Evolutionary conservation across 352 stramenopile genomes (phyloP).

Genomic region (Phytophthora tubulina): DNA sequence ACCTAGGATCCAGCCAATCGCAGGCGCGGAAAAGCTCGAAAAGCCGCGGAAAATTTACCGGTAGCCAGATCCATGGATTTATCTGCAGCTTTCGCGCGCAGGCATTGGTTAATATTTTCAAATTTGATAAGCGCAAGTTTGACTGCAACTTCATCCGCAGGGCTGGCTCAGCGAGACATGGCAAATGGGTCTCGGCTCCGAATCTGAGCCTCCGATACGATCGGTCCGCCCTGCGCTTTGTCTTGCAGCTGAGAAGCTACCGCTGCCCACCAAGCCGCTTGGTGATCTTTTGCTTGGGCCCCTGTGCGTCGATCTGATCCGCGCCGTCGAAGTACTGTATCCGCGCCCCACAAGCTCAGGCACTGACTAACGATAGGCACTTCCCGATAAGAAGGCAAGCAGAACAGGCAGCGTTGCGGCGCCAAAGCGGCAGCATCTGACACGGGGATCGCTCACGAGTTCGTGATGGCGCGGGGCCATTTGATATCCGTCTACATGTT

Average conservation of each 20-base stretch:
- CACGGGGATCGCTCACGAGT: constrained; percentile 13
- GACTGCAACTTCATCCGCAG: constrained; percentile 30
- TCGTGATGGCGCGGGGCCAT: constrained; percentile 32
- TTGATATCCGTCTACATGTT: constrained; percentile 20
- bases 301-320: background rate
- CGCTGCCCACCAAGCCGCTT: background rate
- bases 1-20: constrained; percentile 3
- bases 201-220: constrained; percentile 7
- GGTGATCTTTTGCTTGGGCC: background rate
- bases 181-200: constrained; percentile 14
- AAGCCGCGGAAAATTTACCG: no score
- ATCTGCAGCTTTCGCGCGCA: background rate
- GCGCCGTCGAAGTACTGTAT: background rate
- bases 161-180: constrained; percentile 30
- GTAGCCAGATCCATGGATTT: constrained; percentile 8
- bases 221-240: constrained; percentile 14
- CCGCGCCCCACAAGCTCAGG: background rate
- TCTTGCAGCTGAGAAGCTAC: constrained; percentile 15
- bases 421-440: constrained; percentile 8
- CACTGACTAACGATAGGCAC: constrained; percentile 12
- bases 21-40: background rate
- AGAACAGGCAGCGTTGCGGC: constrained; percentile 15
- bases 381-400: constrained; percentile 15
- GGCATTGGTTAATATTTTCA: no score
- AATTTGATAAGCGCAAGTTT: background rate